Evolutionary conservation across 176 grass and related monocot species (phyloP), one percentile per base, ranked within the genome.

Genomic region (Avena atlantica): DNA sequence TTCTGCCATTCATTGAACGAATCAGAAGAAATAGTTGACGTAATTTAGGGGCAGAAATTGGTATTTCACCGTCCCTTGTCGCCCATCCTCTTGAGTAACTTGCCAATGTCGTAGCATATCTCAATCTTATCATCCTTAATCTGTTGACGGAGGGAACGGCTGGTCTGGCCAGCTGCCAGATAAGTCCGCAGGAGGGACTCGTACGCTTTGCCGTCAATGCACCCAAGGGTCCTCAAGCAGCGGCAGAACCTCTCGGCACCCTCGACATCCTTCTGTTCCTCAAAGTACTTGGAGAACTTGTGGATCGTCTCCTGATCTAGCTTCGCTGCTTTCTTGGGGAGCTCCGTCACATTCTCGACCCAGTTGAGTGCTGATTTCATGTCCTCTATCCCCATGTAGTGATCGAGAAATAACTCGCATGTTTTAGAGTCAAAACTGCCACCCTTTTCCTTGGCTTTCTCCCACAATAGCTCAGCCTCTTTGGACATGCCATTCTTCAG

Each of bases 91-190:
- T 88, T 76, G 1, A 92, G 93, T 67, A 92, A 86, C 44, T 81
- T 92, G 71, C 86, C 88, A 0, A 88, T 84, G 49, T 82, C 76
- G 1, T 85, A 92, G 34, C 90, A 88, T 5, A 90, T 83, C 77
- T 88, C 69, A 24, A 95, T 87, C 50, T 90, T 83, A 78, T 95
- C 89, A 8, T 89, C 81, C 37, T 95, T 89, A 42, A 91, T 95
- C 81, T 72, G 63, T 79, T 87, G 70, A 81, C 81, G 84, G 74
- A 95, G 71, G 0, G 77, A 76, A 64, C 40, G 49, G 17, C 67
- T 83, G 1, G 9, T 92, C 84, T 82, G 83, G 52, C 84, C 56
- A 1, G 84, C 91, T 23, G 86, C 83, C 81, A 87, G 77, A 27
- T 91, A 89, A 23, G 88, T 92, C 36, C 66, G 56, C 19, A 93